Evolutionary conservation across 208 protist genomes (phyloP).

Genomic region (Acanthamoeba culbertsoni): DNA sequence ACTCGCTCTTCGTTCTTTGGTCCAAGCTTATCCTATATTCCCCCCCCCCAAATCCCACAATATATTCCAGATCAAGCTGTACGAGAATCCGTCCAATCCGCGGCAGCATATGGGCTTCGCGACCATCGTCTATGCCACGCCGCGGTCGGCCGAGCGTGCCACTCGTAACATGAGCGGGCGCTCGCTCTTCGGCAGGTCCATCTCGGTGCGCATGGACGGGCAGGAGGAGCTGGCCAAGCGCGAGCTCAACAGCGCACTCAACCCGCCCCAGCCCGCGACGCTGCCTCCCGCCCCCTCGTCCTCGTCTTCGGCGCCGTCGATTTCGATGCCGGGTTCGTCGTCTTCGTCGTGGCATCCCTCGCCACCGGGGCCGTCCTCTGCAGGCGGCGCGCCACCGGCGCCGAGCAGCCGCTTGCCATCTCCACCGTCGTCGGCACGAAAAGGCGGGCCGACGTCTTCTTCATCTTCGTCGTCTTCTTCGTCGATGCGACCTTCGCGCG

Average conservation of each 20-base stretch:
- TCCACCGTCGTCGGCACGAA: not conserved
- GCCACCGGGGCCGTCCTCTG: not conserved
- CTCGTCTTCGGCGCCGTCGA: not conserved
- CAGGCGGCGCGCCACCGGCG: not conserved
- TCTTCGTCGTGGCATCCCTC: not conserved
- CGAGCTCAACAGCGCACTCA: not conserved
- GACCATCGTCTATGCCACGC: not conserved
- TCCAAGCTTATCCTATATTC: not conserved
- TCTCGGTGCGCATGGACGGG: not conserved
- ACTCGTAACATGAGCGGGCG: not conserved
- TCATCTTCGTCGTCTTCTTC: not conserved
- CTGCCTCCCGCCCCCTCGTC: not conserved
- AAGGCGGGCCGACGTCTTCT: not conserved
- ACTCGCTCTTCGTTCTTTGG: not conserved
- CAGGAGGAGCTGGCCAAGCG: constrained; percentile 13
- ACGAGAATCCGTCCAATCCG: not conserved
- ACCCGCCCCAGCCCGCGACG: not conserved
- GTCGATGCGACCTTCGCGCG: not conserved
- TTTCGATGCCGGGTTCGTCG: not conserved
- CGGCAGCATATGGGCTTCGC: not conserved
- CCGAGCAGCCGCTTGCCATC: not conserved
- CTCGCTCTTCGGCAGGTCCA: constrained; percentile 9
- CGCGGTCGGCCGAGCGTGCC: constrained; percentile 1
- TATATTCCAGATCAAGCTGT: not conserved
- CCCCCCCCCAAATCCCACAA: not conserved